Evolutionary conservation across 495 filamentous ascomycete species (phyloP), one percentile per base, ranked within the genome.

Genomic region (Hyaloscypha bicolor): DNA sequence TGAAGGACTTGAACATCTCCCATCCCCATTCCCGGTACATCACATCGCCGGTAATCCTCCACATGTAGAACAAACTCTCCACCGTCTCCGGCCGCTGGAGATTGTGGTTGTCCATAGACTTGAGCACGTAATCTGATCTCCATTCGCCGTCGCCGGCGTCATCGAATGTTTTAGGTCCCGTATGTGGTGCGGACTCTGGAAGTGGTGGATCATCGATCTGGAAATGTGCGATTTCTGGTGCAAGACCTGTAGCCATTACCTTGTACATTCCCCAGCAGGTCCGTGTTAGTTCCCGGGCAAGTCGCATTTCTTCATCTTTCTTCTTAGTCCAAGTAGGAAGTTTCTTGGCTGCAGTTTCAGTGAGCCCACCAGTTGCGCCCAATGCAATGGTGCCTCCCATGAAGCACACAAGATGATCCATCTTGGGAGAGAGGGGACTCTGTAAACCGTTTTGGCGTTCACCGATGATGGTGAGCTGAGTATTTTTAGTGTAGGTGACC

Each of bases 351-450:
- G 93, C 88, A 1, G 85, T 79, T 37, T 96, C 83, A 0, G 87
- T 87, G 51, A 87, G 69, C 2, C 95, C 95, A 25, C 88, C 91
- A 0, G 95, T 99, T 4, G 87, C 92, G 11, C 87, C 93, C 1
- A 98, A 86, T 0, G 94, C 95, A 71, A 98, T 94, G 16, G 94
- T 97, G 37, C 95, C 96, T 0, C 95, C 94, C 85, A 97, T 91
- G 82, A 98, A 99, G 81, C 95, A 99, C 48, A 94, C 94, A 9
- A 98, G 82, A 76, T 99, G 95, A 73, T 98, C 95, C 96, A 99
- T 98, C 79, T 98, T 98, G 22, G 94, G 91, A 0, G 83, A 85
- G 8, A 97, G 73, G 0, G 75, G 57, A 2, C 81, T 78, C 29
- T 84, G 74, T 14, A 99, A 80, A 14, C 96, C 96, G 33, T 79